These are phyloP conservation scores for Boletellus emodensis DNA, from an alignment of 768 basidiomycete genomes.

Conservation along the genomic window DNA sequence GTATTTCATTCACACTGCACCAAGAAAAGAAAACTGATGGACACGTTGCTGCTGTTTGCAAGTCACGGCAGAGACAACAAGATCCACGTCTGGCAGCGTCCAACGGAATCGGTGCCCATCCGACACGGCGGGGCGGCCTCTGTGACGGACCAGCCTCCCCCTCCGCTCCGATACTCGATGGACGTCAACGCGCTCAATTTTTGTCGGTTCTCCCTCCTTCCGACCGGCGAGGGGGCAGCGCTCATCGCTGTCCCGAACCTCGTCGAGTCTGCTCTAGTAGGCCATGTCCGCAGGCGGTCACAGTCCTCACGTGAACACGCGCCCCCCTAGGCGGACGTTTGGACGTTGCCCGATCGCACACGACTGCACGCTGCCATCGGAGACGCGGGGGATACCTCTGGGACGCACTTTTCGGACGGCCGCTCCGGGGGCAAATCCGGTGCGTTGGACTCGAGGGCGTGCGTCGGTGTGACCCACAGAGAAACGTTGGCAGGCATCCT, in stretches of 20 bases:
- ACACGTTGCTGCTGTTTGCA: neutral
- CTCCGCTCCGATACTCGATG: constrained; percentile 60
- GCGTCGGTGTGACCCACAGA: neutral
- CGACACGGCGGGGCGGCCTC: constrained; percentile 55
- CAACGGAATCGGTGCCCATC: constrained; percentile 45
- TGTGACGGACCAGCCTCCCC: constrained; percentile 44
- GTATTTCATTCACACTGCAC: constrained; percentile 29
- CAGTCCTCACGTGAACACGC: neutral
- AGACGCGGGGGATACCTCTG: constrained; percentile 37
- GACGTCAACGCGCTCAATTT: constrained; percentile 94
- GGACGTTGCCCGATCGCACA: constrained; percentile 63
- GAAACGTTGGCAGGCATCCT: constrained; percentile 60
- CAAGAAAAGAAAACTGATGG: neutral
- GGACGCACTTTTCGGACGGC: constrained; percentile 35
- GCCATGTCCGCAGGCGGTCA: constrained; percentile 10
- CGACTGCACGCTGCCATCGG: constrained; percentile 87
- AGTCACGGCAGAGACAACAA: constrained; percentile 85
- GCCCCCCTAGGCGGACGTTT: constrained; percentile 72
- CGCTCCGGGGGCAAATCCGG: constrained; percentile 57
- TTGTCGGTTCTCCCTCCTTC: constrained; percentile 79
- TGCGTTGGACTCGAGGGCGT: constrained; percentile 18
- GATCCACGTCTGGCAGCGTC: constrained; percentile 66
- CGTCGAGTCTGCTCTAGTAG: constrained; percentile 79
- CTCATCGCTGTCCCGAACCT: constrained; percentile 84
- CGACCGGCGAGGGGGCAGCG: constrained; percentile 30